Evolutionary conservation across 2,329 filamentous ascomycete genomes (phyloP).

Genomic region (Macrophomina pseudophaseolina): DNA sequence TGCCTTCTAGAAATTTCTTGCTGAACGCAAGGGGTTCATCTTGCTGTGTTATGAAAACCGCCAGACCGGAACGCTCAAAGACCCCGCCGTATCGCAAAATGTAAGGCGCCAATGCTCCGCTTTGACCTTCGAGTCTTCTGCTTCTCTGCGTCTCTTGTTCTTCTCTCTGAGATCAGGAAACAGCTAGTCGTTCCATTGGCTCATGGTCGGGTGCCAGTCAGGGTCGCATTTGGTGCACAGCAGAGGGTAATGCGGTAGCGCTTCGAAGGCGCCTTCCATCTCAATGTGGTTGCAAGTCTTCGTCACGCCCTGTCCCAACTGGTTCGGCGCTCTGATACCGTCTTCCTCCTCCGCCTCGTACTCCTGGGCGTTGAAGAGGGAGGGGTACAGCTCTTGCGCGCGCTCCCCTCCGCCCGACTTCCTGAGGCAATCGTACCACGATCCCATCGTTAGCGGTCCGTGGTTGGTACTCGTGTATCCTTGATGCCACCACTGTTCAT

Average conservation of each 20-base stretch:
- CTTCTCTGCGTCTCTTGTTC: neutral
- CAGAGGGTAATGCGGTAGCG: slow-evolving; percentile 17
- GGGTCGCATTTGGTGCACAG: slow-evolving; percentile 8
- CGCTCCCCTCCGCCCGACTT: neutral
- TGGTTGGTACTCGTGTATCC: slow-evolving; percentile 10
- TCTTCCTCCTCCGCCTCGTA: neutral
- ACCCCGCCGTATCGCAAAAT: neutral
- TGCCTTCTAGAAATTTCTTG: neutral
- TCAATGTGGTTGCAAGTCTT: neutral
- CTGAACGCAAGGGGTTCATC: neutral
- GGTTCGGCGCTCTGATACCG: neutral
- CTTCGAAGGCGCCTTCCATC: slow-evolving; percentile 9
- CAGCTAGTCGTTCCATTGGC: neutral
- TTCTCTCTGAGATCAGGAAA: neutral
- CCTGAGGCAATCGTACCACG: slow-evolving; percentile 6
- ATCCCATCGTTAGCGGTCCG: slow-evolving; percentile 5
- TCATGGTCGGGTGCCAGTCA: neutral
- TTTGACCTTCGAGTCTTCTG: neutral
- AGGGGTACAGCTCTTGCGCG: neutral
- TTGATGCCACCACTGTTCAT: neutral
- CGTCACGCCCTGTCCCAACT: neutral
- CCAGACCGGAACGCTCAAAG: neutral
- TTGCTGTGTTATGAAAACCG: neutral
- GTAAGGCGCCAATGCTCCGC: neutral
- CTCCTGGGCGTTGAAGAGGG: neutral